Evolutionary conservation across 2,329 filamentous ascomycete species (phyloP).

Genomic region (Ambrosiella cleistominuta): DNA sequence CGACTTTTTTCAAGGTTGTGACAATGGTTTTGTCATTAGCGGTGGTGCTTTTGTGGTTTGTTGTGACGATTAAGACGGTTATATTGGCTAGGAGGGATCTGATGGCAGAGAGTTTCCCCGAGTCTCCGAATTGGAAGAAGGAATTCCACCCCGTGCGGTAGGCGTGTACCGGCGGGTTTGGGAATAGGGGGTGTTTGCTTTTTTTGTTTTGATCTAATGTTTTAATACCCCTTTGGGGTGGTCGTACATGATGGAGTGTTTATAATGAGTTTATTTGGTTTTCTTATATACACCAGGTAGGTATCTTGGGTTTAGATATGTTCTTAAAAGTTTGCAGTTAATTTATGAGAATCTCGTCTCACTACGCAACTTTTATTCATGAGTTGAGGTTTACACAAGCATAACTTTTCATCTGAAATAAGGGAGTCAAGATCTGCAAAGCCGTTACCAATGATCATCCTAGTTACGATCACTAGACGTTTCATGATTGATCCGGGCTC

Average conservation of each 20-base stretch:
- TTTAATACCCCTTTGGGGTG: background rate
- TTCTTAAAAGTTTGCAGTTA: background rate
- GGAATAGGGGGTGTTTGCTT: background rate
- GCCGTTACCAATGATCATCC: too few relatives aligned
- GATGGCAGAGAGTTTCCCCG: conserved; percentile 12
- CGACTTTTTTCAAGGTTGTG: conserved; percentile 26
- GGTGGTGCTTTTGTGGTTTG: conserved; percentile 26
- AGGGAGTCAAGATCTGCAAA: background rate
- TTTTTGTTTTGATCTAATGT: background rate
- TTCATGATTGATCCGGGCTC: too few relatives aligned
- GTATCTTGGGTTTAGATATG: background rate
- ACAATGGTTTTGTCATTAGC: conserved; percentile 24
- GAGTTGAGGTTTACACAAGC: background rate
- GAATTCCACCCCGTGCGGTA: conserved; percentile 12
- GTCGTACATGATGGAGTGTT: background rate
- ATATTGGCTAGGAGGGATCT: conserved; percentile 17
- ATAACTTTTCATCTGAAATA: background rate
- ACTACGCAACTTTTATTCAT: background rate
- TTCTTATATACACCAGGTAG: background rate
- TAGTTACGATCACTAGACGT: too few relatives aligned
- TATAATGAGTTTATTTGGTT: background rate
- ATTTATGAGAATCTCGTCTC: background rate
- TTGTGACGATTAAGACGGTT: conserved; percentile 24
- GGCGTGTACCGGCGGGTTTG: background rate
- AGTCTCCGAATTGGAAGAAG: conserved; percentile 13